Evolutionary conservation across 345 rosid species (phyloP).

Genomic region (Nasturtium officinale): DNA sequence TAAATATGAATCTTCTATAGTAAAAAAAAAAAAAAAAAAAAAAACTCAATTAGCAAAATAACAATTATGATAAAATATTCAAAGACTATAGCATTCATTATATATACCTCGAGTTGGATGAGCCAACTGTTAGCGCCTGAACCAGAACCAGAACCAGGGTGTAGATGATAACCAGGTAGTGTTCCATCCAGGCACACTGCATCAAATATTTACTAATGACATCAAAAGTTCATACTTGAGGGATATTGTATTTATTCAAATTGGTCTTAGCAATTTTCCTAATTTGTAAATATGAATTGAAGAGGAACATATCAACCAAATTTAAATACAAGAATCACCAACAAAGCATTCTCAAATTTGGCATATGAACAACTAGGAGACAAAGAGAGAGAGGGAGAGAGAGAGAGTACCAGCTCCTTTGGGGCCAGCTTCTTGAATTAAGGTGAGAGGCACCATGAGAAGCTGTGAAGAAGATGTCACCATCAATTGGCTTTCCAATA

Average conservation of each 20-base stretch:
- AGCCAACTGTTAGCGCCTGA: conserved; percentile 85
- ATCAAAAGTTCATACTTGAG: neutral
- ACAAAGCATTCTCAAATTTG: neutral
- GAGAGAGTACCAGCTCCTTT: conserved; percentile 72
- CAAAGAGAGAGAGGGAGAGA: conserved; percentile 4
- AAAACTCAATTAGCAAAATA: neutral
- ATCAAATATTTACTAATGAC: neutral
- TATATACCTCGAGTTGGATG: conserved; percentile 75
- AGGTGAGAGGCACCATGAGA: conserved; percentile 76
- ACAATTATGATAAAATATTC: neutral
- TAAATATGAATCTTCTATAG: too few species aligned
- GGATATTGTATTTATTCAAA: neutral
- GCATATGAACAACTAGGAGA: neutral
- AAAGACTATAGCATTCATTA: neutral
- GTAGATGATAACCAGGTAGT: conserved; percentile 81
- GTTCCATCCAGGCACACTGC: conserved; percentile 92
- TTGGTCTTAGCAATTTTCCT: neutral
- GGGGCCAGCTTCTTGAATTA: conserved; percentile 76
- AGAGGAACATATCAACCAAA: neutral
- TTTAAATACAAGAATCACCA: conserved; percentile 3
- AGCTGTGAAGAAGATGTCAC: conserved; percentile 45
- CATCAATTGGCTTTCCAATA: conserved; percentile 36
- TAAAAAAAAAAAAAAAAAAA: neutral
- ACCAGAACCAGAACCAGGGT: conserved; percentile 71
- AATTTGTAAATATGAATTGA: neutral